These are phyloP conservation scores for Mucor irregularis DNA, from an alignment of 371 early-diverging fungal species.

Conservation along the genomic window DNA sequence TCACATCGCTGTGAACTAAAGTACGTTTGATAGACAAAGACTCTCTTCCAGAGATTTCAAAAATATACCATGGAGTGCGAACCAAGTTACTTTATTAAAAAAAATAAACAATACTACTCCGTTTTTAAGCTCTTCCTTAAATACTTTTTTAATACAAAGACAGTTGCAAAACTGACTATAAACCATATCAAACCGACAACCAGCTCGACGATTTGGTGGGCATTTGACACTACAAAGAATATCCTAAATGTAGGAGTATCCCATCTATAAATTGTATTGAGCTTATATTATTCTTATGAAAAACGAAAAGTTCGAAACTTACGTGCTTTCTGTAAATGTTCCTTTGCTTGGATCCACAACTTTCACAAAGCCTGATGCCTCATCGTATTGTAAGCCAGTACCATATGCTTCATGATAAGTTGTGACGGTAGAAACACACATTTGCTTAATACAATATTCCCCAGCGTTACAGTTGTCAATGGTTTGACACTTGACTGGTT, in stretches of 20 bases:
- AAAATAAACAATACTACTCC: conserved; percentile 11
- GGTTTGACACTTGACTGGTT: conserved; percentile 22
- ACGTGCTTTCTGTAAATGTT: conserved; percentile 76
- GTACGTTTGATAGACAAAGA: too few species aligned
- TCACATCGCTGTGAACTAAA: too few species aligned
- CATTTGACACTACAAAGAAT: conserved; percentile 55
- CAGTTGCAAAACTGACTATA: conserved; percentile 30
- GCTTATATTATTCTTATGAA: neutral
- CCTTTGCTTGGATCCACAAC: conserved; percentile 66
- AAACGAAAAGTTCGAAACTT: conserved; percentile 38
- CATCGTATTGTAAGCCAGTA: conserved; percentile 65
- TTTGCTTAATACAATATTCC: conserved; percentile 54
- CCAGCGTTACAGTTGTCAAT: conserved; percentile 39
- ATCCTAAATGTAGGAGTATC: conserved; percentile 56
- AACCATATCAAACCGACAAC: conserved; percentile 60
- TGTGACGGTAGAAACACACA: conserved; percentile 57
- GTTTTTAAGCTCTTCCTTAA: conserved; percentile 48
- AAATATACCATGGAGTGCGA: neutral
- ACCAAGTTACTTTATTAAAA: neutral
- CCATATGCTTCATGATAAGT: conserved; percentile 76
- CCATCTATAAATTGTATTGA: conserved; percentile 40
- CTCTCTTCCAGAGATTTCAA: neutral
- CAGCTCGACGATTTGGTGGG: conserved; percentile 62
- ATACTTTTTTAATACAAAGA: conserved; percentile 37
- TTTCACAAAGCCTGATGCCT: conserved; percentile 36